phyloP scores from a whole-genome alignment of 2,329 filamentous ascomycete genomes.

The Neurospora crassa region DNA sequence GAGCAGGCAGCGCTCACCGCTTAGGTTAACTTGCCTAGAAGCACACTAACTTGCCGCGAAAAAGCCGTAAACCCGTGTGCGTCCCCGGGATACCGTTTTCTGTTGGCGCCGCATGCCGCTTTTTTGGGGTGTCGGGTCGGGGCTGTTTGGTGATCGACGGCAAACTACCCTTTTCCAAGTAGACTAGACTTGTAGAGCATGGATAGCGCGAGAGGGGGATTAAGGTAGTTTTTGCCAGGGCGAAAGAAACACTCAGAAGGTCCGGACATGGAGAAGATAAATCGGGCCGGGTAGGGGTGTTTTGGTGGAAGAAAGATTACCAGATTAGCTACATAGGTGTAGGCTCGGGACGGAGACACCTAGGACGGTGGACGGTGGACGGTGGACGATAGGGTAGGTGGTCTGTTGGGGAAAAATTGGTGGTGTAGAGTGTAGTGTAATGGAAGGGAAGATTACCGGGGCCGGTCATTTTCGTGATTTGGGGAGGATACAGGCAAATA shows the following conservation, averaged over 20 bases:
- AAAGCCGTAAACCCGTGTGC: neutral
- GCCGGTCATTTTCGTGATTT: neutral
- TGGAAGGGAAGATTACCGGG: neutral
- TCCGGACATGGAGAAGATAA: neutral
- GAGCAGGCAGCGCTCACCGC: neutral
- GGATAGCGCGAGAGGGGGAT: neutral
- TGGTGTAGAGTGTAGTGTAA: neutral
- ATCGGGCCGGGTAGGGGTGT: neutral
- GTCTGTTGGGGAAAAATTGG: no score
- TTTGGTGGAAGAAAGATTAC: neutral
- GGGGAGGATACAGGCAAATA: neutral
- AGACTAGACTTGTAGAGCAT: neutral
- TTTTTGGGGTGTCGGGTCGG: neutral
- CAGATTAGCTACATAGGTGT: neutral
- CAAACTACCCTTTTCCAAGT: neutral
- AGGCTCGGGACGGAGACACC: neutral
- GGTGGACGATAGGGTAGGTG: neutral
- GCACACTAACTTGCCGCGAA: neutral
- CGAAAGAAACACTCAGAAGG: neutral
- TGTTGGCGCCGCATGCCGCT: neutral
- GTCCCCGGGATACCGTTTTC: neutral
- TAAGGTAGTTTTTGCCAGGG: neutral
- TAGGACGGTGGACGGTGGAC: neutral
- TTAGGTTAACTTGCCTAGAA: no score
- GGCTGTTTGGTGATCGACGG: neutral